phyloP scores from a whole-genome alignment of 2,329 filamentous ascomycete genomes.

The Stemphylium beticola region DNA sequence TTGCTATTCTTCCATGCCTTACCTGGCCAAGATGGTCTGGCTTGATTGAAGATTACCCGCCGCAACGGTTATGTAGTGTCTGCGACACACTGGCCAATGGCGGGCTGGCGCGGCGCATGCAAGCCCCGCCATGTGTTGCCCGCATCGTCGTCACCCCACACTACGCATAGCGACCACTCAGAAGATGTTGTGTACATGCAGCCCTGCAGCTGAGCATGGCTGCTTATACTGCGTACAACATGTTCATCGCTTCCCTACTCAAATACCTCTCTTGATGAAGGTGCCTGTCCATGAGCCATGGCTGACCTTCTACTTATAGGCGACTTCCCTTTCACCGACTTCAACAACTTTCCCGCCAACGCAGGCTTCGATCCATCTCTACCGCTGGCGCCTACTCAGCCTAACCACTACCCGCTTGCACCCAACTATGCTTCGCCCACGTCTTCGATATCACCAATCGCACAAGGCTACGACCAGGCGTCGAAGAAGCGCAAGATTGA shows the following conservation, averaged over 20 bases:
- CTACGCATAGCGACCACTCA: conserved; percentile 33
- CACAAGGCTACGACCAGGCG: conserved; percentile 34
- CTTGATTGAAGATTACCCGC: conserved; percentile 15
- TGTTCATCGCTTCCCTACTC: conserved; percentile 12
- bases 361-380: conserved; percentile 42
- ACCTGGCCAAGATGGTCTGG: conserved; percentile 12
- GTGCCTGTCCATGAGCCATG: conserved; percentile 25
- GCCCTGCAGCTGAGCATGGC: conserved; percentile 31
- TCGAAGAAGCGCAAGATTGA: conserved; percentile 58
- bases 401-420: conserved; percentile 32
- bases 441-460: conserved; percentile 39
- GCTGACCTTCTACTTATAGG: conserved; percentile 48
- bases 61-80: conserved; percentile 22
- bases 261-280: conserved; percentile 12
- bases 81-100: conserved; percentile 31
- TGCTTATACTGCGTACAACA: conserved; percentile 26
- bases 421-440: conserved; percentile 37
- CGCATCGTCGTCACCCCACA: conserved; percentile 38
- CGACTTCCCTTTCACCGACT: conserved; percentile 56
- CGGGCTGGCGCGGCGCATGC: conserved; percentile 24
- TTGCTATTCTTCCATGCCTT: conserved; percentile 13
- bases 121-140: conserved; percentile 36
- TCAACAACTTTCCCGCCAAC: conserved; percentile 48
- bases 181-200: conserved; percentile 20
- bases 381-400: conserved; percentile 36